Evolutionary conservation across 179 eudicot species (phyloP).

Genomic region (Amaranthus tricolor): DNA sequence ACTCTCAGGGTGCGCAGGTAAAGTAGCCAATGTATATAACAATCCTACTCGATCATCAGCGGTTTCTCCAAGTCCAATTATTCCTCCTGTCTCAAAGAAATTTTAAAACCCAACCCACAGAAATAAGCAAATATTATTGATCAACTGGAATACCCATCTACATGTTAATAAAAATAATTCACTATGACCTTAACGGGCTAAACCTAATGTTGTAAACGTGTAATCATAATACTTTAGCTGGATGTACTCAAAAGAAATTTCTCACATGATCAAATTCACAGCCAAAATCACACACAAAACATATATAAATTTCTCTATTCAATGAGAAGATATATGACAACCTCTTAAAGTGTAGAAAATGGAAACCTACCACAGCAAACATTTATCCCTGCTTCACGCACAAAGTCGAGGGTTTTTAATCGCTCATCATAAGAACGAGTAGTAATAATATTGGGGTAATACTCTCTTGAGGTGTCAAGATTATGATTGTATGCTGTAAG

Average conservation of each 20-base stretch:
- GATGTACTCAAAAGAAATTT: background rate
- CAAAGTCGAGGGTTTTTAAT: slow-evolving; percentile 75
- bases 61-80: slow-evolving; percentile 96
- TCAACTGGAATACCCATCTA: background rate
- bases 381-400: slow-evolving; percentile 95
- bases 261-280: background rate
- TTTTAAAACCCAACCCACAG: background rate
- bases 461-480: slow-evolving; percentile 97
- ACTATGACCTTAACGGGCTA: background rate
- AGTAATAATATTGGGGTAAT: slow-evolving; percentile 82
- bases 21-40: slow-evolving; percentile 90
- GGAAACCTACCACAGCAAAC: slow-evolving; percentile 81
- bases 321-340: slow-evolving; percentile 1
- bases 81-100: slow-evolving; percentile 59
- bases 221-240: background rate
- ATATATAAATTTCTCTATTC: background rate
- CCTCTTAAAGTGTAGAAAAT: background rate
- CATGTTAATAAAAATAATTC: background rate
- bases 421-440: slow-evolving; percentile 93
- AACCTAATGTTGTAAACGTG: too few relatives aligned
- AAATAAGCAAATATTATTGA: background rate
- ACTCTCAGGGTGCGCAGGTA: slow-evolving; percentile 95
- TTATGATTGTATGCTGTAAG: slow-evolving; percentile 97
- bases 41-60: slow-evolving; percentile 94
- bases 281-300: background rate